A percentile compares a stretch with the other conserved stretches of the same genome.
phyloP scores from a whole-genome alignment of 139 green algal species.

The Chlorella sp. region DNA sequence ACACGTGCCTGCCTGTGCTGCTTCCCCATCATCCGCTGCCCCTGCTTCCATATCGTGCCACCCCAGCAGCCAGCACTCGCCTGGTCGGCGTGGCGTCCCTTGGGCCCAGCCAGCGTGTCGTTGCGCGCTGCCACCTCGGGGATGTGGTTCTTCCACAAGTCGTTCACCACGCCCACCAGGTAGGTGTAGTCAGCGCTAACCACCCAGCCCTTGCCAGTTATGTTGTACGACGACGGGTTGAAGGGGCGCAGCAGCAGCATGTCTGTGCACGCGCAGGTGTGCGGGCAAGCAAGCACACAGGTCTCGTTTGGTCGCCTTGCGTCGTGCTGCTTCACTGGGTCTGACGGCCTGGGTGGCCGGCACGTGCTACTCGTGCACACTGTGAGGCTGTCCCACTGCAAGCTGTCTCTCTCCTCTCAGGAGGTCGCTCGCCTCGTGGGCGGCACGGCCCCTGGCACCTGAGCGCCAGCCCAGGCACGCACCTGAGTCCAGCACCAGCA shows the following conservation, averaged over 20 bases:
- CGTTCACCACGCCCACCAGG: slow-evolving; percentile 34
- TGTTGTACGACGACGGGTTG: slow-evolving; percentile 30
- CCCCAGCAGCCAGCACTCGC: neutral
- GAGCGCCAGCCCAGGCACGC: neutral
- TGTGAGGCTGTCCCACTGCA: neutral
- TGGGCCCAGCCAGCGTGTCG: slow-evolving; percentile 54
- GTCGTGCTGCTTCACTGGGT: neutral
- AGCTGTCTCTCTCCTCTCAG: neutral
- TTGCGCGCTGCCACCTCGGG: slow-evolving; percentile 53
- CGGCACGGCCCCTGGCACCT: neutral
- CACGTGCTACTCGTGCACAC: too few relatives aligned
- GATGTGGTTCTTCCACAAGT: slow-evolving; percentile 54
- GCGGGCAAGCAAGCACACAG: neutral
- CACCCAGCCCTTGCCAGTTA: slow-evolving; percentile 26
- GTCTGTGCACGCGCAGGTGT: slow-evolving; percentile 9
- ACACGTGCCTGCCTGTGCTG: neutral
- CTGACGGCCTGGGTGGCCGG: too few relatives aligned
- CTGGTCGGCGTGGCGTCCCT: slow-evolving; percentile 38
- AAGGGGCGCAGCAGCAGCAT: slow-evolving; percentile 48
- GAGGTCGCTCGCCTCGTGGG: neutral
- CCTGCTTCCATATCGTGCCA: too few relatives aligned
- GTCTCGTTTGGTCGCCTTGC: neutral
- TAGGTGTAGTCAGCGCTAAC: slow-evolving; percentile 13
- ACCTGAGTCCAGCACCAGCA: slow-evolving; percentile 33
- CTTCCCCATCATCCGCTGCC: neutral